phyloP scores from a whole-genome alignment of 225 moss, liverwort and hornwort genomes.

The Lunularia cruciata region DNA sequence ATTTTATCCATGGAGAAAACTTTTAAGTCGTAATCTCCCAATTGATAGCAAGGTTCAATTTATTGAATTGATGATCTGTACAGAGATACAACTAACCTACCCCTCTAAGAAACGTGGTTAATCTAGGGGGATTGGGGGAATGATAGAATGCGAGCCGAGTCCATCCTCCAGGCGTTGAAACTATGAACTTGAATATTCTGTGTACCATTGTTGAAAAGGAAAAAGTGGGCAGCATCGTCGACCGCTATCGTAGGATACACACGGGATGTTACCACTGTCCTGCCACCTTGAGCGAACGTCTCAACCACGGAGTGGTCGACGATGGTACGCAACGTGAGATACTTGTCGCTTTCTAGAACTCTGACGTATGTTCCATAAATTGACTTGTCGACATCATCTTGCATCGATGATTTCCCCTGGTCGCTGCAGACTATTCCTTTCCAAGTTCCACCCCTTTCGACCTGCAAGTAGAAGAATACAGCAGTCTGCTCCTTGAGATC shows the following conservation, averaged over 20 bases:
- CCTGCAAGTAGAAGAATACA: slow-evolving; percentile 42
- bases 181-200: slow-evolving; percentile 36
- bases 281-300: slow-evolving; percentile 59
- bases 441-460: slow-evolving; percentile 29
- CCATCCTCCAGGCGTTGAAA: slow-evolving; percentile 42
- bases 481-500: slow-evolving; percentile 48
- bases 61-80: too few relatives aligned
- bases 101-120: too few relatives aligned
- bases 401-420: slow-evolving; percentile 63
- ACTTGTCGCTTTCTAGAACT: slow-evolving; percentile 29
- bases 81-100: too few relatives aligned
- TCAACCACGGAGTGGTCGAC: slow-evolving; percentile 66
- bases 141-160: neutral
- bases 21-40: too few relatives aligned
- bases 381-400: slow-evolving; percentile 54
- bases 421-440: slow-evolving; percentile 51
- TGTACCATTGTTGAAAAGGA: slow-evolving; percentile 51
- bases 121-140: too few relatives aligned
- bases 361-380: slow-evolving; percentile 37
- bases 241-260: slow-evolving; percentile 57
- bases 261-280: slow-evolving; percentile 49
- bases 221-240: slow-evolving; percentile 22
- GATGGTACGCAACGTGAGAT: slow-evolving; percentile 41
- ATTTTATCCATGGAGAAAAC: too few relatives aligned
- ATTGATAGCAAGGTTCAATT: too few relatives aligned